Evolutionary conservation across 2,329 filamentous ascomycete species (phyloP), one percentile per base, ranked within the genome.

Genomic region (Aspergillus fischeri): DNA sequence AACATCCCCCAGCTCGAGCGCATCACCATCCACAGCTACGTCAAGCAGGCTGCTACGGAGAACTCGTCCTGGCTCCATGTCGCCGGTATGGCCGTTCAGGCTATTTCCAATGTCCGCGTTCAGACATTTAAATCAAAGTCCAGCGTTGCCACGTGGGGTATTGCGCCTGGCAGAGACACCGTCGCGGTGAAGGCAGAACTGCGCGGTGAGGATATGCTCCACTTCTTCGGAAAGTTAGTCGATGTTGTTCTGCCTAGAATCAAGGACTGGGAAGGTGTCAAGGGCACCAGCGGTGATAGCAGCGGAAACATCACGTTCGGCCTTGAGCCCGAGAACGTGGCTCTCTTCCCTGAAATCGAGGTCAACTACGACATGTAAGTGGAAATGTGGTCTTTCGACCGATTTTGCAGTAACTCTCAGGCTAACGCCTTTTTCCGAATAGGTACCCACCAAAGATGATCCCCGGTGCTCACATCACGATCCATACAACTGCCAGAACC

Each of bases 261-360:
- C 76, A 99, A 97, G 81, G 94, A 99, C 66, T 99, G 91, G 89
- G 85, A 84, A 55, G 94, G 94, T 58, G 80, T 90, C n/a, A 83
- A 84, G 65, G 86, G 86, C 51, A 84, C 79, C 47, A 90, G 90
- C 42, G 94, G 94, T 69, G 94, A 99, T 73, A 87, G 86, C 69
- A 88, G 88, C 60, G 94, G 94, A 41, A 97, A 97, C 74, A 82
- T 99, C 64, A 83, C 82, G 9, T 93, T 92, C 73, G 94, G 94
- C 64, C 81, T 99, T 66, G 82, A 82, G 14, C 81, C 87, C 4
- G 87, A 91, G 57, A 85, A 89, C 65, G 86, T 96, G 67, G 86
- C 88, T 52, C 79, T 90, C 63, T 99, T 97, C 77, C 94, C 94
- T 0, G 94, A 99, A 78, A 85, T 99, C 49, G 92, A 97, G 75